These are phyloP conservation scores for Aureobasidium zeae DNA, from an alignment of 2,329 filamentous ascomycete species.

Conservation along the genomic window DNA sequence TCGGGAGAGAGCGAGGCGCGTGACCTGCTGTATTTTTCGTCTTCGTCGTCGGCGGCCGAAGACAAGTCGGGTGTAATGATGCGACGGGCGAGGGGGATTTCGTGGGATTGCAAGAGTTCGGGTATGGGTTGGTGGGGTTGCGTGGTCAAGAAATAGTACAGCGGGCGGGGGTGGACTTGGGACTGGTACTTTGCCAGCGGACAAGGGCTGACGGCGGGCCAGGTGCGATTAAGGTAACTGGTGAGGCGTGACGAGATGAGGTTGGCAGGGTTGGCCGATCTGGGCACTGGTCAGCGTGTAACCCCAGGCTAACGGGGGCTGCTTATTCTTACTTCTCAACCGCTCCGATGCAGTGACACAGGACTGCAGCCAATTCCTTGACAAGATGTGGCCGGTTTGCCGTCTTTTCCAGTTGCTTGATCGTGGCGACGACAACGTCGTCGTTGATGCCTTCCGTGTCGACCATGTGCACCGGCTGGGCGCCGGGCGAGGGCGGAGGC, in stretches of 20 bases:
- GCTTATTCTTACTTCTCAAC: slow-evolving; percentile 73
- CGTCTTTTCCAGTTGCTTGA: slow-evolving; percentile 78
- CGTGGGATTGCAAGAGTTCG: slow-evolving; percentile 37
- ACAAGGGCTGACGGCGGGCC: slow-evolving; percentile 69
- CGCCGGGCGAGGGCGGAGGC: slow-evolving; percentile 65
- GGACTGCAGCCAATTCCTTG: slow-evolving; percentile 77
- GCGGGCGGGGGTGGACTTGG: slow-evolving; percentile 82
- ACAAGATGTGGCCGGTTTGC: slow-evolving; percentile 89
- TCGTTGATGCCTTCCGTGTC: slow-evolving; percentile 82
- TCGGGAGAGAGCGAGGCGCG: slow-evolving; percentile 83
- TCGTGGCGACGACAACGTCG: slow-evolving; percentile 86
- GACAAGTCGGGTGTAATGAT: slow-evolving; percentile 81
- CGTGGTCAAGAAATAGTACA: slow-evolving; percentile 95
- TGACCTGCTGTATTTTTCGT: slow-evolving; percentile 49
- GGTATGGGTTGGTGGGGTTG: slow-evolving; percentile 74
- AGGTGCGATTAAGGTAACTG: slow-evolving; percentile 77
- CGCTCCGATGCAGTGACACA: slow-evolving; percentile 66
- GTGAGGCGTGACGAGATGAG: slow-evolving; percentile 90
- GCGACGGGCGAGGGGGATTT: slow-evolving; percentile 37
- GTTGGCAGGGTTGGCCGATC: slow-evolving; percentile 89
- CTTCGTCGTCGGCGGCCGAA: slow-evolving; percentile 64
- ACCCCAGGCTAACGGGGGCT: background rate
- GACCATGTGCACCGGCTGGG: slow-evolving; percentile 46
- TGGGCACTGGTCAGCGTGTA: slow-evolving; percentile 32
- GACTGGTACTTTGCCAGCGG: slow-evolving; percentile 89